Evolutionary conservation across 179 eudicot genomes (phyloP).

Genomic region (Monotropa hypopitys): DNA sequence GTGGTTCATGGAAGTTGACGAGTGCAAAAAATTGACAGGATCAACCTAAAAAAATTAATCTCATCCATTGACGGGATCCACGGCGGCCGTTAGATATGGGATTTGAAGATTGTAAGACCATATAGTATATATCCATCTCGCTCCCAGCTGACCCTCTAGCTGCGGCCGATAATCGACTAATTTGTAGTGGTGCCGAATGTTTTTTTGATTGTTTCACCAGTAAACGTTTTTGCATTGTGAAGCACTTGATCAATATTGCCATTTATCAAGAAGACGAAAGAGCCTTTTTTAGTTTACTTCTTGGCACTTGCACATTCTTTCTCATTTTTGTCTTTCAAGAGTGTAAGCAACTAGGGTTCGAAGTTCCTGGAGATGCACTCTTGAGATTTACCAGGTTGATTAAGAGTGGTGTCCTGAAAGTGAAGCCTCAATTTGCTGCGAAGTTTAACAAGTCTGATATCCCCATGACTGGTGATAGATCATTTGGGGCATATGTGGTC

Average conservation of each 20-base stretch:
- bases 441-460: slow-evolving; percentile 74
- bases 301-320: background rate
- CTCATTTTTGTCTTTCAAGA: slow-evolving; percentile 33
- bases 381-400: slow-evolving; percentile 66
- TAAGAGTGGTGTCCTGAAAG: slow-evolving; percentile 71
- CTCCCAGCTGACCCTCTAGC: background rate
- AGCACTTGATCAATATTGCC: background rate
- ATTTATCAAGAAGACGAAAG: background rate
- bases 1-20: too few relatives aligned
- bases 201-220: too few relatives aligned
- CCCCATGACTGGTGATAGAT: slow-evolving; percentile 43
- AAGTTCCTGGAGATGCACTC: slow-evolving; percentile 71
- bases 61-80: background rate
- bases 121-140: background rate
- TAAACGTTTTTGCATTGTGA: too few relatives aligned
- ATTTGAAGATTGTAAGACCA: background rate
- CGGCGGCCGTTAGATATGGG: slow-evolving; percentile 13
- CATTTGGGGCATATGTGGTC: slow-evolving; percentile 62
- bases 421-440: slow-evolving; percentile 73
- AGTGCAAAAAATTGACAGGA: too few relatives aligned
- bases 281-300: background rate
- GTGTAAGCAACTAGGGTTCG: slow-evolving; percentile 81
- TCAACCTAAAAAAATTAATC: slow-evolving; percentile 11
- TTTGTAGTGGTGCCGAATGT: too few relatives aligned
- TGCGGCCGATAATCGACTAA: too few relatives aligned